Conservation (phyloP, 805 yeast species). For the Suhomyces kilbournensis region DNA sequence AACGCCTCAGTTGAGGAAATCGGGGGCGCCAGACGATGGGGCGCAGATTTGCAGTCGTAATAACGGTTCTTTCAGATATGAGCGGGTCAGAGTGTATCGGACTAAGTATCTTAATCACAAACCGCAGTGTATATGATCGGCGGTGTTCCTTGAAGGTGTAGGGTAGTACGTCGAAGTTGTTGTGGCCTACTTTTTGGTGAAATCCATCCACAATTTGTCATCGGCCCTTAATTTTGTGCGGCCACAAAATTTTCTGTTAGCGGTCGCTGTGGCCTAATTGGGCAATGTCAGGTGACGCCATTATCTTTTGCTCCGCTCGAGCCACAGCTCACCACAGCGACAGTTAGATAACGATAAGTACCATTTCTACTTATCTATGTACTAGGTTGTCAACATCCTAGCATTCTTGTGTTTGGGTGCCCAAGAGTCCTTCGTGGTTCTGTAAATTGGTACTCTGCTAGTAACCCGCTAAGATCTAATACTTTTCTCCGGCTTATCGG, state of each 20-base stretch:
- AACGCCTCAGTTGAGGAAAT: background rate
- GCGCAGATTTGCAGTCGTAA: background rate
- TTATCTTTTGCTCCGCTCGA: background rate
- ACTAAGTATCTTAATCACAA: background rate
- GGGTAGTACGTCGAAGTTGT: background rate
- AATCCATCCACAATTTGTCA: background rate
- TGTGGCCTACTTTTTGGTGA: background rate
- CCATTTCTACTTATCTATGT: no score
- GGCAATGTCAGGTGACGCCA: constrained; percentile 10
- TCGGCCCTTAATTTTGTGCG: constrained; percentile 9
- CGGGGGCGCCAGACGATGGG: background rate
- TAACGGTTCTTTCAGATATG: background rate
- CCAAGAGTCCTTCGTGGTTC: no score
- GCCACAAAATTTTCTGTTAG: constrained; percentile 4
- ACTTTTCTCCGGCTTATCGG: background rate
- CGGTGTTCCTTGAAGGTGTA: background rate
- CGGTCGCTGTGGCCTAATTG: constrained; percentile 11
- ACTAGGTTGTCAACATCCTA: no score
- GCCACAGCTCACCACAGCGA: background rate
- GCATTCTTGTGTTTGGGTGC: no score
- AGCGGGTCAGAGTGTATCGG: background rate
- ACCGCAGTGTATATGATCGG: background rate
- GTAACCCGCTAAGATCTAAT: background rate
- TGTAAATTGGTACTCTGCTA: background rate
- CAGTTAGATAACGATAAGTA: no score